Evolutionary conservation across 192 early-diverging fungal genomes (phyloP), one percentile per base, ranked within the genome.

Genomic region (Coemansia sp.): DNA sequence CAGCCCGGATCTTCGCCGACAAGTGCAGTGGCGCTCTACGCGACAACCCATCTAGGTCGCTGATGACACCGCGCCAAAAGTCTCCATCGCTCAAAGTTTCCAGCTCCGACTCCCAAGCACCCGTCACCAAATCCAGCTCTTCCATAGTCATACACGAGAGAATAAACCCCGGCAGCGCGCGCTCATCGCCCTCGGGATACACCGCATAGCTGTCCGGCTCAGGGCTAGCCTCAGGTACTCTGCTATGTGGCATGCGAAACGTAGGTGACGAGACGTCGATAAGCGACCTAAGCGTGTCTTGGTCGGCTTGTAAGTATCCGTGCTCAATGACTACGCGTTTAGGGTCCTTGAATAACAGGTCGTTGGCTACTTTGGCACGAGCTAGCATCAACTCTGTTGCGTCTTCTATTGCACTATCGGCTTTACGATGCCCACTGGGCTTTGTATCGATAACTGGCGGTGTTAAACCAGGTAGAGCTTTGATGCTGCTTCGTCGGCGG

Each of bases 51-150:
- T 94, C 92, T 79, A 94, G 98, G 80, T 97, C 91, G 76, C 90
- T 90, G 70, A 97, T 93, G 70, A 97, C 83, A 22, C 86, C 88
- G 18, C 94, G 92, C 97, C 97, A 99, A 67, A 98, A 98, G 38
- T 99, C 93, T 91, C 93, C 93, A 73, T 95, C 92, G 36, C 33
- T n/a, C 60, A 38, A 36, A 1, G 24, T 18, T 16, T 67, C 78
- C 57, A 80, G 66, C 44, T 72, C 78, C 38, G 31, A n/a, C 40
- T 63, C 76, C 81, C 81, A 84, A 22, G 64, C 76, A 40, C 74
- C 62, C 12, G 81, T 78, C 20, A 65, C 64, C 20, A 42, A 67
- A 52, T 85, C 82, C 52, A 85, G 72, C 67, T 80, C 70, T 1
- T 63, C 72, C 72, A 80, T 73, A 1, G 75, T 80, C 55, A 63